phyloP scores from a whole-genome alignment of 2,329 filamentous ascomycete species.

The Gremmenia infestans region DNA sequence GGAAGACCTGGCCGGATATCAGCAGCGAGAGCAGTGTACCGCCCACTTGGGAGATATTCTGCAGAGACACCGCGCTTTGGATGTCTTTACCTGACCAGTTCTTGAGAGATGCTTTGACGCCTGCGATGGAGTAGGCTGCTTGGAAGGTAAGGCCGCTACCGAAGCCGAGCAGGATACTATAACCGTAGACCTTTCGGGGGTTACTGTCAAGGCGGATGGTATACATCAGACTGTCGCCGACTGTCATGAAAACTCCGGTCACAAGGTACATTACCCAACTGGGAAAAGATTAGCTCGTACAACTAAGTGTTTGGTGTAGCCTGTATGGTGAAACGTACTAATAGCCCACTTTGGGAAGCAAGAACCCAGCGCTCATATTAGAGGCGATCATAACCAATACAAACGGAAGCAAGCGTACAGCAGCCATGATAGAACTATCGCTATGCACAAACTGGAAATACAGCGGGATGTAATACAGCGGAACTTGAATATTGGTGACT shows the following conservation, averaged over 20 bases:
- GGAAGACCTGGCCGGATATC: constrained; percentile 34
- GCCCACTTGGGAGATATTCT: constrained; percentile 32
- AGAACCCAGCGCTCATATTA: constrained; percentile 34
- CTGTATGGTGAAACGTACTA: background rate
- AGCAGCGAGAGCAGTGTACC: constrained; percentile 31
- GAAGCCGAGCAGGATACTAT: constrained; percentile 34
- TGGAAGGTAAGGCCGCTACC: constrained; percentile 32
- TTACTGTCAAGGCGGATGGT: constrained; percentile 24
- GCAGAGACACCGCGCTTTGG: constrained; percentile 31
- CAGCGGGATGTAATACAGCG: constrained; percentile 41
- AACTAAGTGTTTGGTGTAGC: background rate
- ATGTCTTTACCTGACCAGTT: constrained; percentile 19
- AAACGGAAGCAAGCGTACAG: constrained; percentile 35
- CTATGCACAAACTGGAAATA: constrained; percentile 43
- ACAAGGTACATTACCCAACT: constrained; percentile 3
- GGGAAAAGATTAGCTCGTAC: background rate
- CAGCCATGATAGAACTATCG: constrained; percentile 30
- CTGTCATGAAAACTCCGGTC: constrained; percentile 4
- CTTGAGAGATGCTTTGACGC: constrained; percentile 25
- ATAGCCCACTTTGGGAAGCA: constrained; percentile 35
- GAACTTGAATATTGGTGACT: constrained; percentile 35
- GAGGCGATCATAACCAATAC: constrained; percentile 36
- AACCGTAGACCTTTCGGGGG: constrained; percentile 30
- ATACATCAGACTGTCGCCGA: constrained; percentile 26
- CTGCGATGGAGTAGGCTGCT: constrained; percentile 10